Conservation (phyloP, 129 eudicot genomes). For the Lactuca saligna region DNA sequence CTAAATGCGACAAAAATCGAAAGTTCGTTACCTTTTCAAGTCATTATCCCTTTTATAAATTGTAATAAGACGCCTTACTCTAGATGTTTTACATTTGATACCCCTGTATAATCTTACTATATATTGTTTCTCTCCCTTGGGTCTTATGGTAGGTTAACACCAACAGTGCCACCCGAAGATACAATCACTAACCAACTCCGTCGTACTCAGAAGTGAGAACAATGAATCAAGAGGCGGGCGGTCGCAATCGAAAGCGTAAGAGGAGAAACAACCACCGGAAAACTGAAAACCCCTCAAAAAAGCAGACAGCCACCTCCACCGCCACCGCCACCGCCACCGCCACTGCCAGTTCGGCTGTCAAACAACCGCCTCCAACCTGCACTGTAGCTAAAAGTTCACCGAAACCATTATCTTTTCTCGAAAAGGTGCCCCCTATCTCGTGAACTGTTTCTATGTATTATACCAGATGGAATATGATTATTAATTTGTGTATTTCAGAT, state of each 20-base stretch:
- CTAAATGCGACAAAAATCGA: too few species aligned
- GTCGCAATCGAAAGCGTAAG: constrained; percentile 57
- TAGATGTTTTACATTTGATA: not conserved
- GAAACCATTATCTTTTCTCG: constrained; percentile 57
- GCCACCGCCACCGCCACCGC: constrained; percentile 4
- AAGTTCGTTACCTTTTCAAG: too few species aligned
- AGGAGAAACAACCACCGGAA: constrained; percentile 43
- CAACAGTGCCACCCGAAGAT: too few species aligned
- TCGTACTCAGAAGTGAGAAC: not conserved
- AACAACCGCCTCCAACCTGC: constrained; percentile 15
- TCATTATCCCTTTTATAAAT: too few species aligned
- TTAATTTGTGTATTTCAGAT: constrained; percentile 44
- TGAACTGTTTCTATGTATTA: not conserved
- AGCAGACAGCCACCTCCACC: constrained; percentile 1
- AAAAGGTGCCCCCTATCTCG: constrained; percentile 44
- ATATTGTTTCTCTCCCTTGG: not conserved
- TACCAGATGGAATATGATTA: constrained; percentile 1
- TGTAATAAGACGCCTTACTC: not conserved
- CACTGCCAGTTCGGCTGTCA: constrained; percentile 4
- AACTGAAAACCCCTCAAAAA: constrained; percentile 13
- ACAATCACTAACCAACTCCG: not conserved
- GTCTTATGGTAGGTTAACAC: not conserved
- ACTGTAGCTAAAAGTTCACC: constrained; percentile 25
- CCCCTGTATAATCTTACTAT: not conserved
- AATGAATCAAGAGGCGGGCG: constrained; percentile 41